Evolutionary conservation across 192 early-diverging fungal species (phyloP).

Genomic region (Backusella sp.): DNA sequence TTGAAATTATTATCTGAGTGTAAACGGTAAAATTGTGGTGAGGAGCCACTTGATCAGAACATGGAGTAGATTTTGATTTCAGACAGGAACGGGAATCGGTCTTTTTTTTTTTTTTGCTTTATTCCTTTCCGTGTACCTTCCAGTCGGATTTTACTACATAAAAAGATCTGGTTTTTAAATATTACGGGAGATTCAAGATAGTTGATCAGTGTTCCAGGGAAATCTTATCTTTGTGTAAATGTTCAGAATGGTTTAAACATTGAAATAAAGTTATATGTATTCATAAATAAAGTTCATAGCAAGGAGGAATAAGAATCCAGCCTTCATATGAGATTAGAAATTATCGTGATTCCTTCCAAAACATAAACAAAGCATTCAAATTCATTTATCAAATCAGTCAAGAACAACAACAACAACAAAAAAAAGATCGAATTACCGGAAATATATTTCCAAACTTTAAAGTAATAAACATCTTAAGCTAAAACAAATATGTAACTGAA

Average conservation of each 20-base stretch:
- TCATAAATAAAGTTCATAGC: not conserved
- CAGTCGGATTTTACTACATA: not conserved
- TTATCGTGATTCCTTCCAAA: not conserved
- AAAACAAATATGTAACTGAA: not conserved
- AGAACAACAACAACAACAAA: not conserved
- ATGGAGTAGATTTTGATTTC: not conserved
- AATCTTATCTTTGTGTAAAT: not conserved
- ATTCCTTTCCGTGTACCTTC: not conserved
- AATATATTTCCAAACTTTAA: not conserved
- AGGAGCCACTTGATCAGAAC: not conserved
- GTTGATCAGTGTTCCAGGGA: not conserved
- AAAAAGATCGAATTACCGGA: not conserved
- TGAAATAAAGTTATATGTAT: not conserved
- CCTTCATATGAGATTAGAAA: not conserved
- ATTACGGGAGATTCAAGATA: not conserved
- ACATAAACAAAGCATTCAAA: too few species aligned
- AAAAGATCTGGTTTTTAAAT: not conserved
- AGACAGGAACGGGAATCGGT: not conserved
- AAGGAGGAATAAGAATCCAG: not conserved
- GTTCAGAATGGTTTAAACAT: not conserved
- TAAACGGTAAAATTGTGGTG: not conserved
- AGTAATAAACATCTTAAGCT: not conserved
- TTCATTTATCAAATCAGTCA: not conserved
- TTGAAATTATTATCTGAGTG: not conserved
- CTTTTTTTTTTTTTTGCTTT: not conserved